Evolutionary conservation across 805 yeast species (phyloP).

Genomic region (Huiozyma sinensis): DNA sequence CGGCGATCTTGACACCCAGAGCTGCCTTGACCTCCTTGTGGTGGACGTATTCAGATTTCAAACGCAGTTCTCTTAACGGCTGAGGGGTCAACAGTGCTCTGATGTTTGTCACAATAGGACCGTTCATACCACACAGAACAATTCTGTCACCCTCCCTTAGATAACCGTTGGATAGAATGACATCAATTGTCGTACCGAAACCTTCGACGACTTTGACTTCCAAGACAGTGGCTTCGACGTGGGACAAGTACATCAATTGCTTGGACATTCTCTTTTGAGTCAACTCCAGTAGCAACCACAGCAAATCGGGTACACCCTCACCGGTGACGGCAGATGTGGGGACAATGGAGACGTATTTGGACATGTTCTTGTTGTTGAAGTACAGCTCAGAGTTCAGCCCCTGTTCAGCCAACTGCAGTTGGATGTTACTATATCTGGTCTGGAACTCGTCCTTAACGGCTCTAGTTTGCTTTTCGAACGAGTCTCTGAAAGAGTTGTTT

Average conservation of each 20-base stretch:
- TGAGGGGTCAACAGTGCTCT: slow-evolving; percentile 97
- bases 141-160: slow-evolving; percentile 90
- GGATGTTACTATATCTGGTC: slow-evolving; percentile 73
- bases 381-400: slow-evolving; percentile 96
- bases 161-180: slow-evolving; percentile 92
- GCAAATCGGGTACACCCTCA: slow-evolving; percentile 98
- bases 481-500: slow-evolving; percentile 92
- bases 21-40: slow-evolving; percentile 98
- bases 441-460: slow-evolving; percentile 90
- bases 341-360: slow-evolving; percentile 89
- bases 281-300: slow-evolving; percentile 87
- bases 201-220: slow-evolving; percentile 98
- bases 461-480: slow-evolving; percentile 68
- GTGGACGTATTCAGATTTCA: slow-evolving; percentile 93
- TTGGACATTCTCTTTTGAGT: slow-evolving; percentile 98
- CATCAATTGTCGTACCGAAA: slow-evolving; percentile 97
- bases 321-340: slow-evolving; percentile 99
- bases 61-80: slow-evolving; percentile 89
- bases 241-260: slow-evolving; percentile 88
- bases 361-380: slow-evolving; percentile 86
- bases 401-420: slow-evolving; percentile 90
- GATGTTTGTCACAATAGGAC: slow-evolving; percentile 93
- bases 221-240: slow-evolving; percentile 86
- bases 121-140: slow-evolving; percentile 94
- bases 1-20: slow-evolving; percentile 96